These are phyloP conservation scores for Passiflora organensis DNA, from an alignment of 345 rosid species.

Conservation along the genomic window DNA sequence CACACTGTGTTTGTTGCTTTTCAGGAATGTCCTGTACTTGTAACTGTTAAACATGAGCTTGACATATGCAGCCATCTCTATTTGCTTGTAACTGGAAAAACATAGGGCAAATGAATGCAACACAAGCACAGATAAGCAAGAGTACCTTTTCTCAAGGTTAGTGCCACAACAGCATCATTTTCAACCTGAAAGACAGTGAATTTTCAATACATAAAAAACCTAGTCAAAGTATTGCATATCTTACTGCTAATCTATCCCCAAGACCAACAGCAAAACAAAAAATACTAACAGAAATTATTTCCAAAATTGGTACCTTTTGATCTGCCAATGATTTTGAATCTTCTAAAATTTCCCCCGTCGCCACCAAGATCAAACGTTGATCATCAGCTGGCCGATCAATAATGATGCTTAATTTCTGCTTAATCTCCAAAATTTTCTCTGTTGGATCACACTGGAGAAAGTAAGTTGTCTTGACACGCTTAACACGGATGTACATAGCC, in stretches of 20 bases:
- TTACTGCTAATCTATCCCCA: background rate
- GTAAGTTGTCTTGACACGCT: constrained; percentile 76
- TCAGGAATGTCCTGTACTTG: too few relatives aligned
- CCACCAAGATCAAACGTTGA: constrained; percentile 62
- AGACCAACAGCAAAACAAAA: background rate
- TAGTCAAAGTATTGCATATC: too few relatives aligned
- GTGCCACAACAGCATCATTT: constrained; percentile 88
- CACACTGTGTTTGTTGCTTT: too few relatives aligned
- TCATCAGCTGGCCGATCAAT: constrained; percentile 60
- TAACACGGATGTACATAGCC: constrained; percentile 95
- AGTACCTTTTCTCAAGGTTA: constrained; percentile 81
- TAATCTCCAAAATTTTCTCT: constrained; percentile 63
- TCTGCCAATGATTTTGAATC: constrained; percentile 82
- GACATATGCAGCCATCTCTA: background rate
- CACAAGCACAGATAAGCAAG: constrained; percentile 10
- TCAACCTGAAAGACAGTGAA: constrained; percentile 57
- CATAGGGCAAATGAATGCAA: background rate
- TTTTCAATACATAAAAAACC: background rate
- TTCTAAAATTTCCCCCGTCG: constrained; percentile 54
- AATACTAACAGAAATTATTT: constrained; percentile 1
- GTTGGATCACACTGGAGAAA: constrained; percentile 86
- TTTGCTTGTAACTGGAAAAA: background rate
- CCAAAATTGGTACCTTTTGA: constrained; percentile 45
- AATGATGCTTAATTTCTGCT: constrained; percentile 63
- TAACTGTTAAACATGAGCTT: too few relatives aligned